phyloP scores from a whole-genome alignment of 495 filamentous ascomycete species.

The Neurospora discreta region DNA sequence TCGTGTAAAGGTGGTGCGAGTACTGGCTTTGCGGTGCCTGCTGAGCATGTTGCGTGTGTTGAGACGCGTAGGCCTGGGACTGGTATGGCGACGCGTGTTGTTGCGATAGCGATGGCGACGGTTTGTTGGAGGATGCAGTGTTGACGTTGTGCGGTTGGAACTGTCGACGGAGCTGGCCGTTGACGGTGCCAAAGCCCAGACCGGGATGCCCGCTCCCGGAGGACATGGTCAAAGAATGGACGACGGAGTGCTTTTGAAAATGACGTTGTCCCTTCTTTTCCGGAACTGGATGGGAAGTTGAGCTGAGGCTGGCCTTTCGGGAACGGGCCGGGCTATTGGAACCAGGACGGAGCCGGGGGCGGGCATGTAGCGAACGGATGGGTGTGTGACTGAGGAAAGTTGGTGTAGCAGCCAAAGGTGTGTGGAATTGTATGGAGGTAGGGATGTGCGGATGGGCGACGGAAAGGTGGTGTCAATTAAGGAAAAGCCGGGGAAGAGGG shows the following conservation, averaged over 20 bases:
- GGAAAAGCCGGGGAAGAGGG: background rate
- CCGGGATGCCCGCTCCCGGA: conserved; percentile 19
- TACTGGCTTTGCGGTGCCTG: conserved; percentile 5
- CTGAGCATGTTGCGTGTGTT: conserved; percentile 7
- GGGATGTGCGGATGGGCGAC: too few relatives aligned
- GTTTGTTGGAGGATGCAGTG: conserved; percentile 25
- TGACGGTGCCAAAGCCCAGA: conserved; percentile 14
- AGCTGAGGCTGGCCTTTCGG: too few relatives aligned
- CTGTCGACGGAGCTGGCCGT: conserved; percentile 13
- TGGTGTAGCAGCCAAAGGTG: background rate
- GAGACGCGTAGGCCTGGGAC: conserved; percentile 4
- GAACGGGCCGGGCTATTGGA: too few relatives aligned
- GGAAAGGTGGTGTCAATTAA: background rate
- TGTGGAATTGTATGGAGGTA: too few relatives aligned
- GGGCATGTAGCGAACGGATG: background rate
- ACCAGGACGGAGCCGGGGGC: background rate
- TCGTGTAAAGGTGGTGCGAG: conserved; percentile 23
- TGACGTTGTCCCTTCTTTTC: background rate
- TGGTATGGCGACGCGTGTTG: conserved; percentile 25
- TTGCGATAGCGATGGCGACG: conserved; percentile 21
- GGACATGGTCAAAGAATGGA: conserved; percentile 13
- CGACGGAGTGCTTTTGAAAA: background rate
- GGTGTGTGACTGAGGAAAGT: background rate
- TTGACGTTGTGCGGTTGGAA: conserved; percentile 26
- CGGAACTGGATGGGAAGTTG: background rate